phyloP scores from a whole-genome alignment of 495 filamentous ascomycete genomes.

The Margaritispora aquatica region DNA sequence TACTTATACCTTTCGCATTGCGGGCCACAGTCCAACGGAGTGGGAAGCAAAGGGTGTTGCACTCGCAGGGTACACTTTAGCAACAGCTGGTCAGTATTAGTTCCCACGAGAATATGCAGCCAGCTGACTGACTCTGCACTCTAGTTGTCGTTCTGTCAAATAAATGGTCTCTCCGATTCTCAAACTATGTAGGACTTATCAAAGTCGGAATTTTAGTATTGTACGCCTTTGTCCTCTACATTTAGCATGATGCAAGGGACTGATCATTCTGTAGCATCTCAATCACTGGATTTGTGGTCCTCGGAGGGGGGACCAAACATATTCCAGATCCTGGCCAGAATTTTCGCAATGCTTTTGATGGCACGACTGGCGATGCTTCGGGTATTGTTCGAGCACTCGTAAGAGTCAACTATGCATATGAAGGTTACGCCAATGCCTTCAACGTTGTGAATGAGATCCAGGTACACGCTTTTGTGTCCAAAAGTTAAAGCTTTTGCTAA shows the following conservation, averaged over 20 bases:
- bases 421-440: conserved; percentile 56
- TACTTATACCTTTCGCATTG: conserved; percentile 49
- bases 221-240: neutral
- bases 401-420: conserved; percentile 58
- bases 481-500: neutral
- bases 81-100: neutral
- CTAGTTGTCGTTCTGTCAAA: neutral
- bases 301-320: conserved; percentile 47
- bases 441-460: conserved; percentile 63
- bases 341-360: conserved; percentile 53
- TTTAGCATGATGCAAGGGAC: neutral
- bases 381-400: conserved; percentile 53
- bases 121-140: neutral
- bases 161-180: conserved; percentile 23
- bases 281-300: conserved; percentile 54
- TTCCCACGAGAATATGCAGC: neutral
- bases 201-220: conserved; percentile 55
- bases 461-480: neutral
- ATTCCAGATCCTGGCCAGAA: conserved; percentile 49
- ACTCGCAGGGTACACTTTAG: conserved; percentile 49
- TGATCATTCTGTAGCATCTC: conserved; percentile 30
- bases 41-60: conserved; percentile 62
- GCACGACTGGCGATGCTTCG: conserved; percentile 42
- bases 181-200: conserved; percentile 46
- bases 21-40: conserved; percentile 35